phyloP scores from a whole-genome alignment of 208 protist species.

The Phytomonas francai region DNA sequence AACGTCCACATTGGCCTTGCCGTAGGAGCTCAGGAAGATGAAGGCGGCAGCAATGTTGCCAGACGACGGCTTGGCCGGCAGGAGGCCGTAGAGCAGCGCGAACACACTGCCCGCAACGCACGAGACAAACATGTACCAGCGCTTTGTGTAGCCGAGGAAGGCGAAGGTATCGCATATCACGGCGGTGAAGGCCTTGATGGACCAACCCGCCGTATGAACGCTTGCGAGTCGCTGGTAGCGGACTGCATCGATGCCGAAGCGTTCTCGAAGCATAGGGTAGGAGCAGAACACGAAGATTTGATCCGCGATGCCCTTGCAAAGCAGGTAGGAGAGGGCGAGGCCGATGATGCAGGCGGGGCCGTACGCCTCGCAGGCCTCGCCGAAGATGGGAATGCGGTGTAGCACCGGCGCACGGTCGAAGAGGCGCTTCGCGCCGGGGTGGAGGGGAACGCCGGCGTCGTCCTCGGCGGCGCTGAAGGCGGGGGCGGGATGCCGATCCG shows the following conservation, averaged over 20 bases:
- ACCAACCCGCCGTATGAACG: slow-evolving; percentile 40
- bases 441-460: slow-evolving; percentile 18
- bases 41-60: slow-evolving; percentile 27
- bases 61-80: slow-evolving; percentile 28
- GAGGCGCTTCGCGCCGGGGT: slow-evolving; percentile 23
- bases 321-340: slow-evolving; percentile 35
- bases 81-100: slow-evolving; percentile 33
- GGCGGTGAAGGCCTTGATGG: slow-evolving; percentile 56
- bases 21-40: slow-evolving; percentile 42
- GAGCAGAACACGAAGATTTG: slow-evolving; percentile 24
- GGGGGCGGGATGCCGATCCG: too few relatives aligned
- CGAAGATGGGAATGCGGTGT: slow-evolving; percentile 36
- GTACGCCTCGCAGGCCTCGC: slow-evolving; percentile 27
- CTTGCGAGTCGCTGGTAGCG: slow-evolving; percentile 43
- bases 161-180: slow-evolving; percentile 54
- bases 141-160: slow-evolving; percentile 66
- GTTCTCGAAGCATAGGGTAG: slow-evolving; percentile 38
- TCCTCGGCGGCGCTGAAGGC: slow-evolving; percentile 13
- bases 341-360: slow-evolving; percentile 23
- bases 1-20: slow-evolving; percentile 67
- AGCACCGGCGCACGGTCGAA: slow-evolving; percentile 24
- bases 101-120: slow-evolving; percentile 30
- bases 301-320: slow-evolving; percentile 50
- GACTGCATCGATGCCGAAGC: slow-evolving; percentile 24
- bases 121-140: slow-evolving; percentile 53